These are phyloP conservation scores for Eucalyptus pauciflora DNA, from an alignment of 345 rosid species.

Conservation along the genomic window DNA sequence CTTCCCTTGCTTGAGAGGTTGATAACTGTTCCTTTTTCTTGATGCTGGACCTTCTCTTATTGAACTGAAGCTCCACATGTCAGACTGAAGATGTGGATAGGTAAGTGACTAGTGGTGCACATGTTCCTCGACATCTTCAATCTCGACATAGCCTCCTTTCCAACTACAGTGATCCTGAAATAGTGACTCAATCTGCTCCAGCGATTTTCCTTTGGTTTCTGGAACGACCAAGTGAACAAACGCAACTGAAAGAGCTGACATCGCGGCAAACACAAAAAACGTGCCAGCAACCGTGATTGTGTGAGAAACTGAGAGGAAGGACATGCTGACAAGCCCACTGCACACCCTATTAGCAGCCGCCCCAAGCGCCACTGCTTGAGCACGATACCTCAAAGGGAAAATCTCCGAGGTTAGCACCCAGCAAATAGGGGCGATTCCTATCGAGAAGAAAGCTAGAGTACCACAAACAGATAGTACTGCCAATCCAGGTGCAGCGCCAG, in stretches of 20 bases:
- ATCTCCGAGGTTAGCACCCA: slow-evolving; percentile 62
- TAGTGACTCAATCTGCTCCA: slow-evolving; percentile 50
- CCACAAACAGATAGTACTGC: slow-evolving; percentile 35
- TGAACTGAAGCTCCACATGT: not conserved
- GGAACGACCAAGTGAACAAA: slow-evolving; percentile 45
- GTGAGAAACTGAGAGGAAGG: slow-evolving; percentile 41
- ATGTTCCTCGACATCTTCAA: not conserved
- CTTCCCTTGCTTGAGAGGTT: not conserved
- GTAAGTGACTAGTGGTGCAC: not conserved
- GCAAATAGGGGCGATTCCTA: slow-evolving; percentile 55
- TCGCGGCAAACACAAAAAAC: slow-evolving; percentile 27
- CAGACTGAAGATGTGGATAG: not conserved
- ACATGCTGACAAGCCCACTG: slow-evolving; percentile 53
- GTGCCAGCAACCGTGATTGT: slow-evolving; percentile 51
- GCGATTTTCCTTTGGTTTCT: slow-evolving; percentile 63
- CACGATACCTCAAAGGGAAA: slow-evolving; percentile 52
- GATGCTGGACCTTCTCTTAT: not conserved
- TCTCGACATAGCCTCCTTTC: not conserved
- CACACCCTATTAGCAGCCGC: slow-evolving; percentile 45
- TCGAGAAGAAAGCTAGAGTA: slow-evolving; percentile 54
- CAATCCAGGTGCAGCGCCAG: slow-evolving; percentile 14
- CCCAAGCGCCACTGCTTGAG: slow-evolving; percentile 60
- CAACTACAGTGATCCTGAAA: slow-evolving; percentile 1
- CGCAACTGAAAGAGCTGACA: slow-evolving; percentile 29
- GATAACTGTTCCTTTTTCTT: not conserved